These are phyloP conservation scores for Euphorbia peplus DNA, from an alignment of 345 rosid species.

Conservation along the genomic window DNA sequence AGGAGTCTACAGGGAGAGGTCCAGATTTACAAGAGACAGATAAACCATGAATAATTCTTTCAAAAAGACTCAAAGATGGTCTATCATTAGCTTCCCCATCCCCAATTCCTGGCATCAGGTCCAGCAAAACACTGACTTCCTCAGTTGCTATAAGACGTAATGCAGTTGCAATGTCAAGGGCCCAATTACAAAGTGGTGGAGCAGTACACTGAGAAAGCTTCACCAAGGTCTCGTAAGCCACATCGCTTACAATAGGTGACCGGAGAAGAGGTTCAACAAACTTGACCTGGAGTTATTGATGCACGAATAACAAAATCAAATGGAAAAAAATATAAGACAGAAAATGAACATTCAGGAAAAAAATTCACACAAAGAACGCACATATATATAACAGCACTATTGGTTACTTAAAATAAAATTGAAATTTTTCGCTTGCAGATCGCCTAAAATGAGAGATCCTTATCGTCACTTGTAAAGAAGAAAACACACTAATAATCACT, in stretches of 20 bases:
- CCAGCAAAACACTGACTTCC: slow-evolving; percentile 51
- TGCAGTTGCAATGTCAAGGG: slow-evolving; percentile 89
- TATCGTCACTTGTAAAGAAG: too few relatives aligned
- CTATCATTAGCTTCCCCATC: slow-evolving; percentile 50
- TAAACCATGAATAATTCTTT: slow-evolving; percentile 67
- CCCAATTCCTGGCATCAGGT: slow-evolving; percentile 41
- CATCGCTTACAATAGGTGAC: slow-evolving; percentile 73
- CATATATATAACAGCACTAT: neutral
- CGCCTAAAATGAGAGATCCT: neutral
- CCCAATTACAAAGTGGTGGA: slow-evolving; percentile 88
- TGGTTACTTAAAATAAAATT: neutral
- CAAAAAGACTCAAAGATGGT: slow-evolving; percentile 63
- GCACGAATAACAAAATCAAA: neutral
- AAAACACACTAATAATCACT: neutral
- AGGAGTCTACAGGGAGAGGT: slow-evolving; percentile 95
- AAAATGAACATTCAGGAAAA: neutral
- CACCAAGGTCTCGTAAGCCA: slow-evolving; percentile 78
- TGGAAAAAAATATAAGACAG: neutral
- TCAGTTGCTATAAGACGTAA: slow-evolving; percentile 64
- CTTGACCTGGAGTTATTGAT: slow-evolving; percentile 49
- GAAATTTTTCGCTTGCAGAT: neutral
- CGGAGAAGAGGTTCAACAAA: slow-evolving; percentile 82
- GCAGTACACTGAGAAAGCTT: slow-evolving; percentile 80
- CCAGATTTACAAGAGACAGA: slow-evolving; percentile 77
- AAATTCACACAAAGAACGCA: neutral